Conservation (phyloP, 2,329 filamentous ascomycete species). For the Xylaria sp. region DNA sequence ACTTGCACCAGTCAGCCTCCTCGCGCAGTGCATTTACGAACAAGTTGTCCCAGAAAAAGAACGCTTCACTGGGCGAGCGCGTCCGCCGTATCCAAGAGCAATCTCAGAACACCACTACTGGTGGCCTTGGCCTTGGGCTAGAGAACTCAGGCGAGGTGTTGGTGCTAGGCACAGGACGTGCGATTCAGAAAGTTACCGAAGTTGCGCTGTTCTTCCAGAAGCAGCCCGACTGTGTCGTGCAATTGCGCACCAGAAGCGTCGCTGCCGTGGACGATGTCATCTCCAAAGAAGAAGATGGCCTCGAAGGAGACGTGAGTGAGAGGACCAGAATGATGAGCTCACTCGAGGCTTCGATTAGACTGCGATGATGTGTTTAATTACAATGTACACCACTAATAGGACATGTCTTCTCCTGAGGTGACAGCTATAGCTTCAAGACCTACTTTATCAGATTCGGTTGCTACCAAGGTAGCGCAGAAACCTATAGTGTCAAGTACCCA, state of each 20-base stretch:
- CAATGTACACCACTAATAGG: neutral
- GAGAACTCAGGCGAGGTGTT: slow-evolving; percentile 60
- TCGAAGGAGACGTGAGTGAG: slow-evolving; percentile 50
- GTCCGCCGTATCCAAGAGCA: slow-evolving; percentile 55
- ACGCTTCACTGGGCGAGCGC: slow-evolving; percentile 58
- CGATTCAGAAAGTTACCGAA: slow-evolving; percentile 70
- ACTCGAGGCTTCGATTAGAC: slow-evolving; percentile 60
- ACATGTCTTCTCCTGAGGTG: neutral
- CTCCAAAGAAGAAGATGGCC: slow-evolving; percentile 38
- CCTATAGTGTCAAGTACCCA: neutral
- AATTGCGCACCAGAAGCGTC: slow-evolving; percentile 70
- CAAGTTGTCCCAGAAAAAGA: slow-evolving; percentile 57
- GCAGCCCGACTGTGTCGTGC: slow-evolving; percentile 67
- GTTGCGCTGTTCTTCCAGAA: slow-evolving; percentile 73
- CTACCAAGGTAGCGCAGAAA: neutral
- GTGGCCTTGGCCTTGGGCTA: slow-evolving; percentile 48
- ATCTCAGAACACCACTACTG: slow-evolving; percentile 40
- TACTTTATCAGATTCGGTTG: neutral
- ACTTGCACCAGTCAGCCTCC: slow-evolving; percentile 53
- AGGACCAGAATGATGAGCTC: slow-evolving; percentile 62
- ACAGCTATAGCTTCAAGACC: neutral
- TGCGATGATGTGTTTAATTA: slow-evolving; percentile 51
- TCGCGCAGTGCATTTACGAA: slow-evolving; percentile 45
- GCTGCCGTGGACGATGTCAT: slow-evolving; percentile 75
- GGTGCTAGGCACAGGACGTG: slow-evolving; percentile 72